Base-by-base conservation (phyloP, 2,329 filamentous ascomycete genomes). In the Aspergillus tanneri region DNA sequence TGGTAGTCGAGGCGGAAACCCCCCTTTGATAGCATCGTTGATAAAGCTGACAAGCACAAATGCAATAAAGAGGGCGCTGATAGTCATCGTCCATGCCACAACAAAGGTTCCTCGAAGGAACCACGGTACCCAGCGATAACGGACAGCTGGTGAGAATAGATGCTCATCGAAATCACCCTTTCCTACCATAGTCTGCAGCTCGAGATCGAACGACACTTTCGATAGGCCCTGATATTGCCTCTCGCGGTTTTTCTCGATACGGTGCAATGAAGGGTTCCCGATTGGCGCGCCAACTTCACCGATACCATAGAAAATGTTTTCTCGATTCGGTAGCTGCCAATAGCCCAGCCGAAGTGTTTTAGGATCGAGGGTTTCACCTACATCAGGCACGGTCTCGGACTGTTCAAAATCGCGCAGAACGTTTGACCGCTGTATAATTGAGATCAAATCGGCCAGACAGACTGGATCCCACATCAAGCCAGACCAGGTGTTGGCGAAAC, bases 401-500 rank as follows among this genome's bases (percentile, higher is more conserved):
- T 82, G 82, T 10, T 80, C 77, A 67, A 90, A 95, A 60, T 87
- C 86, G 18, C 77, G 74, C 40, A 90, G 77, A 14, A 86, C 83
- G 67, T 95, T 96, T 55, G 88, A 91, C 50, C 87, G 82, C 55
- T 89, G 85, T 21, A 95, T 77, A 9, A 96, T 76, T 1, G 86
- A 82, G 35, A 93, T 79, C 28, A 95, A 73, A 64, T 96, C 90
- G 3, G 88, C 91, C 6, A 96, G 74, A 19, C 85, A 92, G 37
- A 86, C 79, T 2, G 90, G 81, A 63, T 96, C 90, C 91, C 91
- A 96, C 62, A 86, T 80, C 53, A 96, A 74, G 0, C 90, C 90
- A 0, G 90, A 95, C 58, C 77, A 78, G 23, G 80, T 77, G 18
- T 76, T 70, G 45, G 79, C 72, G 72, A 91, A 88, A 54, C 82